Base-by-base conservation (phyloP, 345 rosid genomes). In the Trapa incisa region DNA sequence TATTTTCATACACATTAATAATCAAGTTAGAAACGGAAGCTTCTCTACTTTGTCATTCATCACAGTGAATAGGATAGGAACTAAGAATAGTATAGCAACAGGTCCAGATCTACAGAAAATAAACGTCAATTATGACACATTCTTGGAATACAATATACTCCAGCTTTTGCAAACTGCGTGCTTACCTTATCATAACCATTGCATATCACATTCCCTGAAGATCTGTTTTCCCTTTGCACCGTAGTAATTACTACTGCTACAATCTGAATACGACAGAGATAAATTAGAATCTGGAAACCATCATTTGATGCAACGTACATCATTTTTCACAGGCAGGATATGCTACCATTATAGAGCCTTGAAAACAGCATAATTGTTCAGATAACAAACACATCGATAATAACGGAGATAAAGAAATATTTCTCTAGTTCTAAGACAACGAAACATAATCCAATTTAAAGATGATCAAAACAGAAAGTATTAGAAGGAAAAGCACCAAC, bases 151-250 rank as follows among this genome's bases (percentile, higher is more conserved):
- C 63, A 37, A 38, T n/a, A 14, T 67, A 7, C 5, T 8, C 63
- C 7, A 32, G 37, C 33, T 54, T 17, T 17, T n/a, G 11, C 5
- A 35, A 45, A 65, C 47, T 22, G 9, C 29, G 36, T 64, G 33
- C 60, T 78, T 70, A 79, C 98, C 92, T 83, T 80, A 71, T 84
- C 80, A 79, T 74, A 85, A 70, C 77, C 88, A 33, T 69, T 70
- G 76, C 81, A 80, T 48, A 89, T 60, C 29, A 81, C 80, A 73
- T 92, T 89, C 47, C 60, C 35, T 9, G 77, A 4, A 45, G 33
- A 32, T 29, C 72, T 42, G 29, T 68, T 56, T 38, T 79, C 79
- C 47, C 41, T 22, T 32, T n/a, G 35, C 66, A 71, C 67, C 74
- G 74, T 80, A 68, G 87, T 95, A 50, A 88, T 79, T 16, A 70